Conservation (phyloP, 2,329 filamentous ascomycete genomes). For the Aspergillus amoenus region DNA sequence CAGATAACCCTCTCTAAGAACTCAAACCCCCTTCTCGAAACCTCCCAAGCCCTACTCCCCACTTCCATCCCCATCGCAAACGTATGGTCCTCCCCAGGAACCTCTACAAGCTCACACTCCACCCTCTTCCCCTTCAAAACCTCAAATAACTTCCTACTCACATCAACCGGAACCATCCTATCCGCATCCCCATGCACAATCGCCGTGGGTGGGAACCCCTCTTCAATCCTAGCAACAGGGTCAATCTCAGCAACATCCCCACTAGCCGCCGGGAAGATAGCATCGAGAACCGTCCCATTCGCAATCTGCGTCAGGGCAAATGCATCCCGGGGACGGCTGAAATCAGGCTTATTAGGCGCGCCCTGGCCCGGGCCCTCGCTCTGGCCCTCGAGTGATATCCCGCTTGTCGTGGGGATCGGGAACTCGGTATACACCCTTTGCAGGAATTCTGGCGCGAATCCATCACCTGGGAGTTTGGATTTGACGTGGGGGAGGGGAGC, state of each 20-base stretch:
- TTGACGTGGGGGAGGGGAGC: conserved; percentile 31
- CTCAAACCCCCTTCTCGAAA: conserved; percentile 44
- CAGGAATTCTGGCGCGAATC: conserved; percentile 31
- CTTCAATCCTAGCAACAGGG: conserved; percentile 33
- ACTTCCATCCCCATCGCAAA: conserved; percentile 46
- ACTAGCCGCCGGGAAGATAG: conserved; percentile 26
- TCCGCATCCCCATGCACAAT: conserved; percentile 45
- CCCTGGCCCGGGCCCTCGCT: not conserved
- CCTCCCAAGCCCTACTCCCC: conserved; percentile 33
- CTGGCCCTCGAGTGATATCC: conserved; percentile 46
- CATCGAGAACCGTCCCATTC: conserved; percentile 38
- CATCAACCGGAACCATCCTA: conserved; percentile 38
- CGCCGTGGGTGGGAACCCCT: conserved; percentile 40
- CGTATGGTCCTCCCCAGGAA: conserved; percentile 45
- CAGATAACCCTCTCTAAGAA: conserved; percentile 36
- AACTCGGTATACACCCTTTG: conserved; percentile 36
- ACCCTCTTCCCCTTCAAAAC: conserved; percentile 31
- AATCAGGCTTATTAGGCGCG: conserved; percentile 32
- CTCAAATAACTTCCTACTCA: conserved; percentile 34
- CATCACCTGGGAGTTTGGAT: conserved; percentile 23
- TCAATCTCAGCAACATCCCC: conserved; percentile 30
- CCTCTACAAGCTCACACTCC: conserved; percentile 36
- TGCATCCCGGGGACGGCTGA: conserved; percentile 38
- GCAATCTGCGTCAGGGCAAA: conserved; percentile 46
- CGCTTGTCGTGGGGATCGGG: conserved; percentile 39